A percentile compares a stretch with the other conserved stretches of the same genome.
Evolutionary conservation across 164 flowering plant species (phyloP).

Genomic region (Akebia trifoliata): DNA sequence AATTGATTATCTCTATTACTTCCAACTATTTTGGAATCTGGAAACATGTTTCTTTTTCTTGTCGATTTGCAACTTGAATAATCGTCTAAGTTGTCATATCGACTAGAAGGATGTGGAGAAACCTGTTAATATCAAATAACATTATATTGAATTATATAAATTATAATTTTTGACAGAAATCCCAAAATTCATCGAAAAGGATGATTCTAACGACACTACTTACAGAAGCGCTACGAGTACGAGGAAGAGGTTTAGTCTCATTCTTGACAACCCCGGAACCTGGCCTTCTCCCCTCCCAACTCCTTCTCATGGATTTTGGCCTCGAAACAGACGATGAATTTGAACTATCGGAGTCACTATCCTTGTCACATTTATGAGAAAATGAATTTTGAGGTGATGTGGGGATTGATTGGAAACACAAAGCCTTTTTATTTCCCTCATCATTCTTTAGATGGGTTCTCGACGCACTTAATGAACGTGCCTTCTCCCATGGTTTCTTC

Average conservation of each 20-base stretch:
- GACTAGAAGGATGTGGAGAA: slow-evolving; percentile 22
- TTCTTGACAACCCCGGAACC: slow-evolving; percentile 21
- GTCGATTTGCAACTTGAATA: too few relatives aligned
- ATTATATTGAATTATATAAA: background rate
- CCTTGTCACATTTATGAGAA: slow-evolving; percentile 20
- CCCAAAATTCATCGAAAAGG: too few relatives aligned
- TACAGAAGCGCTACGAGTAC: slow-evolving; percentile 34
- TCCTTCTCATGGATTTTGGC: slow-evolving; percentile 27
- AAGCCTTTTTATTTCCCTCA: background rate
- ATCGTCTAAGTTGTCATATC: slow-evolving; percentile 29
- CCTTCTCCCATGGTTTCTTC: slow-evolving; percentile 10
- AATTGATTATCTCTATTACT: too few relatives aligned
- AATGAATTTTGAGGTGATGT: slow-evolving; percentile 2
- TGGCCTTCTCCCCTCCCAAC: slow-evolving; percentile 34
- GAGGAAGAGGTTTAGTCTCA: slow-evolving; percentile 15
- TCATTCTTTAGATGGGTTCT: slow-evolving; percentile 10
- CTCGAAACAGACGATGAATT: slow-evolving; percentile 22
- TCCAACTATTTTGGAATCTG: slow-evolving; percentile 19
- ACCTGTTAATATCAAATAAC: slow-evolving; percentile 23
- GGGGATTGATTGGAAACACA: slow-evolving; percentile 9
- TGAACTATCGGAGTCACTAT: slow-evolving; percentile 37
- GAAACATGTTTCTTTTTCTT: slow-evolving; percentile 19
- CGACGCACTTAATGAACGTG: slow-evolving; percentile 34
- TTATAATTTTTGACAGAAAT: too few relatives aligned
- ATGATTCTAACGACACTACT: too few relatives aligned